phyloP scores from a whole-genome alignment of 139 green algal genomes.

The Nannochloris sp. region DNA sequence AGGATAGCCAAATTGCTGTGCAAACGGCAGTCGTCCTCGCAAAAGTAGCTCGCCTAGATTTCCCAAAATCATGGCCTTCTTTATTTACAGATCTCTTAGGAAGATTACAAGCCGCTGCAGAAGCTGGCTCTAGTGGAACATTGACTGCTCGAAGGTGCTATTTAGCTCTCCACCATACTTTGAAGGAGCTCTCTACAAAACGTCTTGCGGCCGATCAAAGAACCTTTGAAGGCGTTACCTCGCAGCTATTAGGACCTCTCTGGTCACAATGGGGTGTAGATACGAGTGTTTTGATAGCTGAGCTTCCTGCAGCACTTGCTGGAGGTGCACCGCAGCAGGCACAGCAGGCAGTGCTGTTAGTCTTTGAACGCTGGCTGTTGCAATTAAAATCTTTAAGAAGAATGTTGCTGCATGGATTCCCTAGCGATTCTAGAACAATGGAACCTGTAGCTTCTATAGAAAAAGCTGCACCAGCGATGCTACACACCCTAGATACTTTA shows the following conservation, averaged over 20 bases:
- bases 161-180: conserved; percentile 82
- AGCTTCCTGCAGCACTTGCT: conserved; percentile 36
- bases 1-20: conserved; percentile 73
- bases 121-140: conserved; percentile 1
- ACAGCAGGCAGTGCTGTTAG: conserved; percentile 36
- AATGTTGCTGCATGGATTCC: conserved; percentile 76
- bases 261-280: conserved; percentile 70
- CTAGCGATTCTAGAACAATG: conserved; percentile 53
- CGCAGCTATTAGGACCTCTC: conserved; percentile 58
- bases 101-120: conserved; percentile 18
- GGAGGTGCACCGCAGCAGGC: not conserved
- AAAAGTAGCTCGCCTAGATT: conserved; percentile 87
- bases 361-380: conserved; percentile 83
- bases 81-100: conserved; percentile 69
- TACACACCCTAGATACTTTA: not conserved
- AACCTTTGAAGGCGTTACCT: conserved; percentile 72
- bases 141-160: conserved; percentile 52
- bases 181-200: conserved; percentile 95
- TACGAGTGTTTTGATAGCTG: conserved; percentile 37
- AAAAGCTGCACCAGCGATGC: conserved; percentile 1
- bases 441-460: conserved; percentile 43
- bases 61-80: conserved; percentile 70
- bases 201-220: conserved; percentile 73
- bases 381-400: conserved; percentile 76
- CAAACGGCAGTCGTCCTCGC: conserved; percentile 79